Base-by-base conservation (phyloP, 768 basidiomycete species). In the Candolleomyces eurysporus region DNA sequence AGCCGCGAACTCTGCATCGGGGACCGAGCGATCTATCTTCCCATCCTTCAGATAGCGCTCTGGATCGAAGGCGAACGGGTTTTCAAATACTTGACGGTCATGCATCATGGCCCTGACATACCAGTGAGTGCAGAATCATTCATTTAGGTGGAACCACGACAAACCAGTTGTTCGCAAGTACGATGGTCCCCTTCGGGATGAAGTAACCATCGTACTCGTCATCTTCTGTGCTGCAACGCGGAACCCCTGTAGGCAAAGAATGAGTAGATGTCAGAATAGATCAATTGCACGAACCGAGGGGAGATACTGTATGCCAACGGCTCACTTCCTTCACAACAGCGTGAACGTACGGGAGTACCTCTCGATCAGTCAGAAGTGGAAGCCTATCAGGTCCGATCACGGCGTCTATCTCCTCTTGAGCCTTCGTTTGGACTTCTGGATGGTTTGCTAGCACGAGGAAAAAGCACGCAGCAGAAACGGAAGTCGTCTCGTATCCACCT, bases 381-480 rank as follows among this genome's bases (percentile, higher is more conserved):
- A 80, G 65, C 5, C 79, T 71, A 26, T 68, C 71, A 13, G 59
- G 42, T 7, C 76, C 76, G 4, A 81, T 62, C 3, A 82, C 71
- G 0, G 43, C 17, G 63, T 81, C 80, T 16, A 82, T 67, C 64
- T 83, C 79, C 11, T 65, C 71, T 56, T 81, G 81, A 4, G 55
- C 50, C 31, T 50, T 64, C 36, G 19, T 4, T 26, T 61, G 61
- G 2, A 57, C 55, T 2, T 57, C 45, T 10, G 55, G 45, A 31
- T 61, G 4, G 22, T 9, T 49, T 39, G 31, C 58, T 17, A 59
- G 31, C 9, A 19, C 58, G 21, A 51, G 21, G 21, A 59, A 11
- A 16, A 51, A 30, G 11, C 30, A 48, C 2, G 19, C 30, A 32
- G 58, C 58, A 4, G 58, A 59, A 3, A 16, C 19, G 16, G 51